phyloP scores from a whole-genome alignment of 192 early-diverging fungal genomes.

The Gryganskiella cystojenkinii region DNA sequence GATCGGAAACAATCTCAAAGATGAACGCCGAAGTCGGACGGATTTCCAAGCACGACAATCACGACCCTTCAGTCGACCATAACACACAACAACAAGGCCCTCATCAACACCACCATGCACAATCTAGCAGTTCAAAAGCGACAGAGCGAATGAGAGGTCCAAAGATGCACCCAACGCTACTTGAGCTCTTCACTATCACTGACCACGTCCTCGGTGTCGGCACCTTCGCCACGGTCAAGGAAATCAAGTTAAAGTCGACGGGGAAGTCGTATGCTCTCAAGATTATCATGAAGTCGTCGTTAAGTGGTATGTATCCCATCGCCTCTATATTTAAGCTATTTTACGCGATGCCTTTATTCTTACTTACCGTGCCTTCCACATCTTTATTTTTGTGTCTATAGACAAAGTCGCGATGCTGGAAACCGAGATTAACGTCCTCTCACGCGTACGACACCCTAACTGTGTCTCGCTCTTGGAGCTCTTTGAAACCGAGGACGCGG shows the following conservation, averaged over 20 bases:
- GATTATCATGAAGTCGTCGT: conserved; percentile 73
- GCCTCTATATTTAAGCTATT: neutral
- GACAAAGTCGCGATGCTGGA: conserved; percentile 72
- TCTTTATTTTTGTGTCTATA: conserved; percentile 3
- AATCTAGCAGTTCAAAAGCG: no score
- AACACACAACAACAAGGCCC: no score
- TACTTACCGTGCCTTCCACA: neutral
- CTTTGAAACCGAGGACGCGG: conserved; percentile 77
- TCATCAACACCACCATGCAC: no score
- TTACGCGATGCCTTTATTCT: neutral
- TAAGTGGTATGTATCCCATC: conserved; percentile 54
- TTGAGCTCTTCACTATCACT: conserved; percentile 57
- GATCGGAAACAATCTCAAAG: no score
- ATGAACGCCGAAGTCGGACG: no score
- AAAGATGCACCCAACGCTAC: conserved; percentile 32
- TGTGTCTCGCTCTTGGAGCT: conserved; percentile 83
- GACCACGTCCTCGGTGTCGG: conserved; percentile 60
- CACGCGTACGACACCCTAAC: conserved; percentile 82
- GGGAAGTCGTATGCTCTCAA: conserved; percentile 75
- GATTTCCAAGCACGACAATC: no score
- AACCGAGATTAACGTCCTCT: conserved; percentile 77
- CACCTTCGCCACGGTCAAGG: conserved; percentile 75
- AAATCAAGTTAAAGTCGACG: conserved; percentile 68
- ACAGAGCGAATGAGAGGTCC: no score
- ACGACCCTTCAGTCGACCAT: no score